Percentiles rank a stretch among this genome's conserved stretches.
Conservation (phyloP, 2,329 filamentous ascomycete genomes). For the Tolypocladium paradoxum region DNA sequence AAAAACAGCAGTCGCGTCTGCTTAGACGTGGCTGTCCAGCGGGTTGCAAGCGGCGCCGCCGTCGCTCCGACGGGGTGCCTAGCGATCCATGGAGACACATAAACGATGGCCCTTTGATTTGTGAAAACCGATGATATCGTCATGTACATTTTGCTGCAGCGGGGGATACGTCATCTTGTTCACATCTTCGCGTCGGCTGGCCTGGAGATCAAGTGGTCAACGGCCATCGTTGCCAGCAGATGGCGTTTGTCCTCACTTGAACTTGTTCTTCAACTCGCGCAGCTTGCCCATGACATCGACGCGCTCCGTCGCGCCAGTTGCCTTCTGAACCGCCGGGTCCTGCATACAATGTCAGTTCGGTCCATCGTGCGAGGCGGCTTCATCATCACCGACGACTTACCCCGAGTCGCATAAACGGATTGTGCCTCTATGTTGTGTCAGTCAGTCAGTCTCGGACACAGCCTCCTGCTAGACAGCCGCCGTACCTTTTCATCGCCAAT, state of each 20-base stretch:
- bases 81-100: conserved; percentile 19
- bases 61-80: conserved; percentile 16
- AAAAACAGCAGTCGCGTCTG: conserved; percentile 22
- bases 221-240: not conserved
- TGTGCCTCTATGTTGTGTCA: conserved; percentile 55
- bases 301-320: conserved; percentile 69
- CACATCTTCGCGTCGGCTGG: conserved; percentile 14
- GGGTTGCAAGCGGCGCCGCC: conserved; percentile 17
- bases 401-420: conserved; percentile 88
- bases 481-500: conserved; percentile 91
- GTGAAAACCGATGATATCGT: not conserved
- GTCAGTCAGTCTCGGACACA: not conserved
- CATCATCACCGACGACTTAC: conserved; percentile 33
- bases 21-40: conserved; percentile 13
- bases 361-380: not conserved
- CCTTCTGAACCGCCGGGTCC: conserved; percentile 77
- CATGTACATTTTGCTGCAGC: not conserved
- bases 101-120: not conserved
- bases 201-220: conserved; percentile 8
- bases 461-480: not conserved
- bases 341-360: conserved; percentile 19
- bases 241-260: conserved; percentile 37
- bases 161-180: not conserved
- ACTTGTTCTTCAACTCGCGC: conserved; percentile 82
- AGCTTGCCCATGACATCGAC: conserved; percentile 77